Conservation (phyloP, 192 early-diverging fungal species). For the Backusella westeae region DNA sequence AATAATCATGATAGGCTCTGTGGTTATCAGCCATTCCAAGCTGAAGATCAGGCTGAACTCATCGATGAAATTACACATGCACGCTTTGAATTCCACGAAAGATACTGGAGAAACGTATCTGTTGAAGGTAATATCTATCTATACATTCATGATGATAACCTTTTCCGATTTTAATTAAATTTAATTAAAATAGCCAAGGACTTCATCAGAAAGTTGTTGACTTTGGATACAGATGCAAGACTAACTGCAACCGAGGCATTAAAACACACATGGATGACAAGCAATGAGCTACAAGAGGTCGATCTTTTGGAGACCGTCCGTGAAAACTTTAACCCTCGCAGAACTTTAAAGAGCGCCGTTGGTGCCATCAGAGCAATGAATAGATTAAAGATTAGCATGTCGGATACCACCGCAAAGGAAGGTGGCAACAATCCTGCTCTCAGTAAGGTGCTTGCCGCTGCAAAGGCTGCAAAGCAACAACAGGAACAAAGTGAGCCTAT, state of each 20-base stretch:
- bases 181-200: constrained; percentile 60
- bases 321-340: constrained; percentile 69
- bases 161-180: not conserved
- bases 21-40: constrained; percentile 78
- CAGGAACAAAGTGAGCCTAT: not conserved
- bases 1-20: constrained; percentile 51
- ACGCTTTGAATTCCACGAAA: constrained; percentile 69
- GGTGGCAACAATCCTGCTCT: not conserved
- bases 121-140: constrained; percentile 55
- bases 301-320: constrained; percentile 85
- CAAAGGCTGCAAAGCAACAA: not conserved
- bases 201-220: constrained; percentile 67
- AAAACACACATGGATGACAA: constrained; percentile 81
- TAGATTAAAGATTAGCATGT: constrained; percentile 33
- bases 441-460: not conserved
- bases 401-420: not conserved
- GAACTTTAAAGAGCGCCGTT: constrained; percentile 61
- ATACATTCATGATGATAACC: too few species aligned
- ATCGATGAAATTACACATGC: constrained; percentile 60
- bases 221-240: constrained; percentile 68
- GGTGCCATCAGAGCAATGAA: constrained; percentile 64
- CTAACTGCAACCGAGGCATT: constrained; percentile 81
- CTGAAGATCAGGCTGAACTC: constrained; percentile 56
- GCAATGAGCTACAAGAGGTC: constrained; percentile 54
- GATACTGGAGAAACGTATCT: constrained; percentile 82